Base-by-base conservation (phyloP, 805 yeast species). In the Wickerhamiella musiphila region DNA sequence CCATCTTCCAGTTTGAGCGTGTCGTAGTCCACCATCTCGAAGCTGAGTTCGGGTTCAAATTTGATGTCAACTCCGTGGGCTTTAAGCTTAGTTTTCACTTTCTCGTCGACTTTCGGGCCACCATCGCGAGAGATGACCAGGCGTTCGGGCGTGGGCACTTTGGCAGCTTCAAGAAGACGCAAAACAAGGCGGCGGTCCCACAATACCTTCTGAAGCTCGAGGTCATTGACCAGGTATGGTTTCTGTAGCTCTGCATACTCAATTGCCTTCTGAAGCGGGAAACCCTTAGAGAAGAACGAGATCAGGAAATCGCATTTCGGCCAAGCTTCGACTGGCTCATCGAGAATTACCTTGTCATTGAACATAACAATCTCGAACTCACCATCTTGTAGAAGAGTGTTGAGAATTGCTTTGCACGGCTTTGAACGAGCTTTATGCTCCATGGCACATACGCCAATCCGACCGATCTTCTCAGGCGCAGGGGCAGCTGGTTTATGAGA, bases 361-460 rank as follows among this genome's bases (percentile, higher is more conserved):
- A 90, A 90, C 34, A 90, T 83, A 13, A 90, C 78, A 0, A 96
- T 82, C 49, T 90, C 96, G 52, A 90, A 90, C 57, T 90, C 96
- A 18, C 94, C 95, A 44, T 78, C 73, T 43, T 78, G 93, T 36
- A 86, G 78, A 49, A 90, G 60, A 33, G 94, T 63, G 52, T 79
- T 83, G 46, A 90, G 61, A 41, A 90, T 90, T 39, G 78, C 79
- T 37, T 96, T 63, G 50, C 95, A 86, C 2, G 99, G 98, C 58
- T 90, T 90, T 27, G 93, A 77, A 48, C 93, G 65, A 2, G 84
- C 98, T 54, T 90, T 90, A 37, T 84, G 75, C 54, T 90, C 99
- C 95, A 90, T 84, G 8, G 99, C 99, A 58, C 99, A 90, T 2
- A 90, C 94, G 33, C 99, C 99, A 44, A 90, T 81, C 43, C 81